phyloP scores from a whole-genome alignment of 495 filamentous ascomycete genomes.

The Tetracladium marchalianum region DNA sequence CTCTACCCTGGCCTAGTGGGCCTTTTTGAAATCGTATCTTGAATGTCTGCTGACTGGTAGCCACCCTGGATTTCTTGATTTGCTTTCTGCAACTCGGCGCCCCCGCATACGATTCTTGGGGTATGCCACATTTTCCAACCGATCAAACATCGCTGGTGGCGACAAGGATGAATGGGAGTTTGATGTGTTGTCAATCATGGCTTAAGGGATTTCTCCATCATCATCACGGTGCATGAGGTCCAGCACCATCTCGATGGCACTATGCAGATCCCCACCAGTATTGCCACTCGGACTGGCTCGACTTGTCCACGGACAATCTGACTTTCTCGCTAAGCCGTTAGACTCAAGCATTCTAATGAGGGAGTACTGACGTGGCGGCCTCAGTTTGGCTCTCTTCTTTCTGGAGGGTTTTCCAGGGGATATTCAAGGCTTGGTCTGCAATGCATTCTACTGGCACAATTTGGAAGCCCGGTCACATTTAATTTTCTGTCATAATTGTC shows the following conservation, averaged over 20 bases:
- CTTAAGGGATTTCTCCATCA: slow-evolving; percentile 8
- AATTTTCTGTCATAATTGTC: slow-evolving; percentile 15
- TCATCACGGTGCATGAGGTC: slow-evolving; percentile 18
- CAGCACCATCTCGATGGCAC: slow-evolving; percentile 8
- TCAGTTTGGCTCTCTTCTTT: slow-evolving; percentile 16
- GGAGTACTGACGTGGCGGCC: slow-evolving; percentile 16
- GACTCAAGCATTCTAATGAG: slow-evolving; percentile 15
- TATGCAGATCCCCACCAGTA: slow-evolving; percentile 16
- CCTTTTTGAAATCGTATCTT: background rate
- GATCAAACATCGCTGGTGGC: background rate
- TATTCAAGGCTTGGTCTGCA: slow-evolving; percentile 11
- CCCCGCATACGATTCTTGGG: slow-evolving; percentile 6
- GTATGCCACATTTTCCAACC: slow-evolving; percentile 1
- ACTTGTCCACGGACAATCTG: background rate
- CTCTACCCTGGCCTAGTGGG: background rate
- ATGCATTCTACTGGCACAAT: slow-evolving; percentile 2
- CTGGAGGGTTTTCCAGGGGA: slow-evolving; percentile 6
- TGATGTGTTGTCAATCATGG: slow-evolving; percentile 17
- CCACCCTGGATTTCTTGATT: slow-evolving; percentile 10
- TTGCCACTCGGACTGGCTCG: slow-evolving; percentile 9
- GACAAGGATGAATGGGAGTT: slow-evolving; percentile 6
- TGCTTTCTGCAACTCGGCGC: slow-evolving; percentile 3
- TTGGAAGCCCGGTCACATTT: slow-evolving; percentile 7
- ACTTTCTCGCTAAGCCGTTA: slow-evolving; percentile 8
- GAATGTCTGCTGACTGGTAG: slow-evolving; percentile 13